Evolutionary conservation across 2,329 filamentous ascomycete genomes (phyloP), one percentile per base, ranked within the genome.

Genomic region (Curvularia spicifera): DNA sequence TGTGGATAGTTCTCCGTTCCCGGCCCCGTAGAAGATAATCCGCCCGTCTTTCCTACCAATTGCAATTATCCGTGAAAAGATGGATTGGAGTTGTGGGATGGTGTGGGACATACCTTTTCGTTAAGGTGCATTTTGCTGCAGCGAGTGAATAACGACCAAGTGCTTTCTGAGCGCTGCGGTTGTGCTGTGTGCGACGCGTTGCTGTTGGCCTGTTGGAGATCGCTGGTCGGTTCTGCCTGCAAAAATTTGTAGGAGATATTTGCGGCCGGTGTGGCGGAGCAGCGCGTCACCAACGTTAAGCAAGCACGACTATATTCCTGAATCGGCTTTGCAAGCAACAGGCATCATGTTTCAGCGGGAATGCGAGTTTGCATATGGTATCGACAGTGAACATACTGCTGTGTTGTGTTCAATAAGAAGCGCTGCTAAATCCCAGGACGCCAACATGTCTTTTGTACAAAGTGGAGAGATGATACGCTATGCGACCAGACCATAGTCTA

Each of bases 81-180:
- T 78, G 73, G 76, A 75, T 66, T 64, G 71, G 69, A 74, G 74
- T 77, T 78, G 76, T 78, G 76, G 76, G 76, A 77, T 76, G 75
- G 72, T 71, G 70, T 74, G 76, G 71, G 73, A 77, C 73, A 77
- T 72, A 49, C 26, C 48, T 55, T 60, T 51, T 52, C 56, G 2
- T 46, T 18, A 22, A 13, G 12, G 12, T 31, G 29, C 7, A 12
- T 15, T 35, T 35, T 35, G n/a, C 15, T 35, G 33, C 33, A 12
- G 5, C 33, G 12, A 35, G 33, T 35, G 44, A 56, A n/a, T 3
- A 26, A 4, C 22, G 22, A 24, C 22, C 22, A 24, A 24, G 22
- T 24, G 22, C 22, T 24, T 24, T 24, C 3, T 24, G 7, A 9
- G 12, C 39, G 40, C 31, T 44, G 20, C n/a, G 31, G 5, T 39